A percentile compares a stretch with the other conserved stretches of the same genome.
Conservation (phyloP, 306 rosid genomes). For the Dalbergia oliveri region DNA sequence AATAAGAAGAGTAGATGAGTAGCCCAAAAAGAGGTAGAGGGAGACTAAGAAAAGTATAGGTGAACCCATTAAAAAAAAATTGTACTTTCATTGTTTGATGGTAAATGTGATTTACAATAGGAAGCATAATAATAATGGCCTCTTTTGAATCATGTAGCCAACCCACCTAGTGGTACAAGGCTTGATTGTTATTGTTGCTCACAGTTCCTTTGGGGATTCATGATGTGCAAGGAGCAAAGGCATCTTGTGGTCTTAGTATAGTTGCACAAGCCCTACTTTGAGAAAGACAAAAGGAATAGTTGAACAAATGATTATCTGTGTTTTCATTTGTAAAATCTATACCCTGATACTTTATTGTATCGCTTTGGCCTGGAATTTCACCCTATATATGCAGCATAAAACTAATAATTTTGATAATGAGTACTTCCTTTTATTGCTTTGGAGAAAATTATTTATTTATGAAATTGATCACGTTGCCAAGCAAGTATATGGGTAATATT, state of each 20-base stretch:
- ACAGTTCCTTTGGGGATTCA: background rate
- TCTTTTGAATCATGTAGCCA: background rate
- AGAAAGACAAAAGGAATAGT: background rate
- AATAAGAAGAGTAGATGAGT: background rate
- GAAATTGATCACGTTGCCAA: constrained; percentile 13
- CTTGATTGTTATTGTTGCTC: background rate
- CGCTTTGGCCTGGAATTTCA: background rate
- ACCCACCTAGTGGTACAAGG: background rate
- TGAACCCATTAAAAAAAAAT: background rate
- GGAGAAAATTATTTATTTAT: constrained; percentile 5
- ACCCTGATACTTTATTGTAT: background rate
- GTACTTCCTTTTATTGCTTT: constrained; percentile 5
- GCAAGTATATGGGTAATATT: background rate
- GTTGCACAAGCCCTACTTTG: constrained; percentile 7
- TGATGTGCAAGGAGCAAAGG: constrained; percentile 7
- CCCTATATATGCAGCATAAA: background rate
- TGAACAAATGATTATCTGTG: constrained; percentile 4
- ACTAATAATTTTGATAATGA: background rate
- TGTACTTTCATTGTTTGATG: background rate
- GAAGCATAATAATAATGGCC: background rate
- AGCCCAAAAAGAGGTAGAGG: background rate
- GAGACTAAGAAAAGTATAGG: background rate
- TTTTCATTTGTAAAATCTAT: background rate
- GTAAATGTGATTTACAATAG: background rate
- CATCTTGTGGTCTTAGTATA: background rate